Base-by-base conservation (phyloP, 176 grass and related monocot genomes). In the Triticum monococcum region DNA sequence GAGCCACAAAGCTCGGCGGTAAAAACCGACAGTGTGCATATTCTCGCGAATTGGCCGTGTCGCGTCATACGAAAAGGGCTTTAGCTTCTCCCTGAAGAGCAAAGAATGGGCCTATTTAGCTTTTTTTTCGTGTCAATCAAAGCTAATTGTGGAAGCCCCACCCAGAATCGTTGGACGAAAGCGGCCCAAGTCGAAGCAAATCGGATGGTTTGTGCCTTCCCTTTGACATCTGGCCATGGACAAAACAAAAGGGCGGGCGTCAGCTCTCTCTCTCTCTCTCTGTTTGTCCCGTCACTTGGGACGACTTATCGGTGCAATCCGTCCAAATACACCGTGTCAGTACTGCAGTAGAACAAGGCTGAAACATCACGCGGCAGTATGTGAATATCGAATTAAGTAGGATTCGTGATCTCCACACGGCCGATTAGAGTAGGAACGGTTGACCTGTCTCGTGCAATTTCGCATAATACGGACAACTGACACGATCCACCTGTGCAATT, bases 91-190 rank as follows among this genome's bases (percentile, higher is more conserved):
- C 75, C 66, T 14, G 74, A 87, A 90, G 80, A 62, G 24, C 46
- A 50, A 17, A 4, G 64, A 78, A 11, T 76, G 73, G 73, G 26
- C 73, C 45, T 76, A 54, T 76, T 54, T 4, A 22, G 26, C 36
- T 87, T 86, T 79, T 86, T 79, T 26, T 20, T 57, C 22, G 24
- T 13, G 66, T 52, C 13, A 2, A 52, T 1, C 43, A 86, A 86
- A 83, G 64, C 79, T 73, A 66, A 73, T 81, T 17, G 64, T 35
- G 74, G 25, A 60, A 83, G 80, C 74, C 84, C 89, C 89, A 60
- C 89, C 60, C 52, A 38, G 6, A 13, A 54, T 45, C 72, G 65
- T 82, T 77, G 75, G 84, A 87, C 61, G 66, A 83, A 86, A 79
- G 59, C 5, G 48, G 45, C n/a, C 22, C 17, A 40, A 60, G 35